Base-by-base conservation (phyloP, 2,329 filamentous ascomycete genomes). In the Ambrosiella xylebori region DNA sequence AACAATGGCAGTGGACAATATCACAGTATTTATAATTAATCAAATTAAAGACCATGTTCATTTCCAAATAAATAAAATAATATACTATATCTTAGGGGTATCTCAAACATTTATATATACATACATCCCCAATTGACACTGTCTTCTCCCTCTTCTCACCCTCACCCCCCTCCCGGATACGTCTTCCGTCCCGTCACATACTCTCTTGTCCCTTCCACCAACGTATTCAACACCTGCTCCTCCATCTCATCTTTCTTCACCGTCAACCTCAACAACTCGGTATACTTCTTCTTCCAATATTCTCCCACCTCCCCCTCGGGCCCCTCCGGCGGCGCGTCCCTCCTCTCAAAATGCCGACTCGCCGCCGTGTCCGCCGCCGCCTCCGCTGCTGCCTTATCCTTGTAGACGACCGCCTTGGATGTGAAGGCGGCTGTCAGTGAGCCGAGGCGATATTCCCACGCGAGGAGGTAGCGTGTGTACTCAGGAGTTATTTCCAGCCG, bases 251-350 rank as follows among this genome's bases (percentile, higher is more conserved):
- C 39, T 27, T 56, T 56, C 49, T 53, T 38, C 6, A 50, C 54
- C 6, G 58, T 53, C 27, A 56, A n/a, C 8, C 40, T 19, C 3
- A 59, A 17, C n/a, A 59, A 53, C 13, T 59, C 54, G 11, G 58
- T 59, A 37, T 59, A 59, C 19, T 59, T 59, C n/a, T 19, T 38
- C 44, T 57, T 59, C 58, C 58, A 59, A 44, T 59, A 59, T 11
- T 53, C 58, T 12, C 19, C 44, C 3, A 54, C 19, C 13, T 13
- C 39, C 2, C 15, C 17, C 7, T 37, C 19, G 11, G 45, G 47
- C 12, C 47, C 40, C 13, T 44, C 44, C 3, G 58, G 58, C n/a
- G 58, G 58, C 13, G 40, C 47, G 13, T 59, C 58, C 7, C 47
- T 27, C 13, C 38, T 51, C 7, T 56, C 54, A 35, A 59, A 59